phyloP scores from a whole-genome alignment of 805 yeast species.

The Yarrowia hollandica region DNA sequence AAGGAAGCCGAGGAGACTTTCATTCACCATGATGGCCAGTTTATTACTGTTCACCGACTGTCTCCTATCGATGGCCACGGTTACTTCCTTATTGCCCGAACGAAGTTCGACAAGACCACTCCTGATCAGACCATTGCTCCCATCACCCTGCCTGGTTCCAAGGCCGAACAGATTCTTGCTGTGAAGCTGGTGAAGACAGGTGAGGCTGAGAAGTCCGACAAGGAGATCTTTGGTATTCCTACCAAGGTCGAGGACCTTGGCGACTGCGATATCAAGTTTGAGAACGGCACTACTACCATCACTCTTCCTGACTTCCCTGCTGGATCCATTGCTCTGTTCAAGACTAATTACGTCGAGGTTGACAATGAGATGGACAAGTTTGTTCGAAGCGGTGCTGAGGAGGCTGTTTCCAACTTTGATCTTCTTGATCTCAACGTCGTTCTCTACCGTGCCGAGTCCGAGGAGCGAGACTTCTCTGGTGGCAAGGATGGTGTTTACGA shows the following conservation, averaged over 20 bases:
- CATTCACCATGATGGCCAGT: slow-evolving; percentile 91
- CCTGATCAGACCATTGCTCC: slow-evolving; percentile 39
- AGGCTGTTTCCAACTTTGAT: slow-evolving; percentile 61
- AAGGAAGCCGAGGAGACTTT: slow-evolving; percentile 82
- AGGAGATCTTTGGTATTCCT: slow-evolving; percentile 61
- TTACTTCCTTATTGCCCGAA: slow-evolving; percentile 82
- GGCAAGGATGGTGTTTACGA: slow-evolving; percentile 73
- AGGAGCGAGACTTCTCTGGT: slow-evolving; percentile 76
- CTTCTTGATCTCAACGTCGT: slow-evolving; percentile 73
- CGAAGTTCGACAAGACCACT: slow-evolving; percentile 59
- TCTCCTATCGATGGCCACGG: slow-evolving; percentile 86
- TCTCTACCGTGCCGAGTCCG: slow-evolving; percentile 77
- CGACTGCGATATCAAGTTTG: slow-evolving; percentile 51
- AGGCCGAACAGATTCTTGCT: slow-evolving; percentile 53
- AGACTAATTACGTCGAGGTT: slow-evolving; percentile 67
- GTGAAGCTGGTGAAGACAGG: slow-evolving; percentile 58
- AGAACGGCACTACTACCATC: slow-evolving; percentile 52
- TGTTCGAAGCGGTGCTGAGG: slow-evolving; percentile 73
- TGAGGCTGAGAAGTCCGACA: slow-evolving; percentile 46
- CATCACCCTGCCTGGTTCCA: slow-evolving; percentile 41
- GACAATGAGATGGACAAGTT: slow-evolving; percentile 63
- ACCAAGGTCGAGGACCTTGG: slow-evolving; percentile 57
- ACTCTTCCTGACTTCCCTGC: slow-evolving; percentile 72
- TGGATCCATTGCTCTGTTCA: slow-evolving; percentile 85
- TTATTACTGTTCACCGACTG: slow-evolving; percentile 82